Evolutionary conservation across 805 yeast species (phyloP).

Genomic region (Saturnispora sanitii): DNA sequence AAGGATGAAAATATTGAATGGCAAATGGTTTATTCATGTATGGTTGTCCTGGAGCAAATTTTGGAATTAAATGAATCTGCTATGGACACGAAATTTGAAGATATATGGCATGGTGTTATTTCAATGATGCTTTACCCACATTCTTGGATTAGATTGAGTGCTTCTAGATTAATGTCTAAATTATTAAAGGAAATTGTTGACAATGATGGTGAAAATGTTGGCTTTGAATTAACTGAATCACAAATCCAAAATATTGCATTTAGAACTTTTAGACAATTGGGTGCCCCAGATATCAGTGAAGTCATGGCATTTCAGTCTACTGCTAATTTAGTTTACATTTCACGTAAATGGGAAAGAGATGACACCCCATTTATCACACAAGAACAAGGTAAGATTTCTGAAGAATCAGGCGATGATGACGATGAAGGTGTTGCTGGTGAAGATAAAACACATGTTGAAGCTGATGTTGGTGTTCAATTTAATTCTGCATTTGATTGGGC

Average conservation of each 20-base stretch:
- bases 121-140: constrained; percentile 71
- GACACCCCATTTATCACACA: constrained; percentile 28
- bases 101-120: constrained; percentile 44
- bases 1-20: constrained; percentile 42
- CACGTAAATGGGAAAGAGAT: constrained; percentile 50
- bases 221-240: constrained; percentile 33
- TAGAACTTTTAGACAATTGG: constrained; percentile 64
- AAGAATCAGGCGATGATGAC: constrained; percentile 10
- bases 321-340: constrained; percentile 53
- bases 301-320: constrained; percentile 54
- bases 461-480: constrained; percentile 18
- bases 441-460: constrained; percentile 12
- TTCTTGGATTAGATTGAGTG: constrained; percentile 73
- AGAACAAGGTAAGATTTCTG: neutral
- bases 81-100: constrained; percentile 32
- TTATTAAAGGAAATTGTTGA: constrained; percentile 32
- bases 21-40: constrained; percentile 67
- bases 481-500: constrained; percentile 47
- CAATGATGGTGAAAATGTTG: constrained; percentile 6
- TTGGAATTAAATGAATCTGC: constrained; percentile 22
- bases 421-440: constrained; percentile 17
- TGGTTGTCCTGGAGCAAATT: constrained; percentile 32
- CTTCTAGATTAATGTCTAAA: constrained; percentile 49
- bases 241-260: constrained; percentile 55
- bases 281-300: constrained; percentile 66